Conservation (phyloP, 2,329 filamentous ascomycete genomes). For the Penicillium oxalicum region DNA sequence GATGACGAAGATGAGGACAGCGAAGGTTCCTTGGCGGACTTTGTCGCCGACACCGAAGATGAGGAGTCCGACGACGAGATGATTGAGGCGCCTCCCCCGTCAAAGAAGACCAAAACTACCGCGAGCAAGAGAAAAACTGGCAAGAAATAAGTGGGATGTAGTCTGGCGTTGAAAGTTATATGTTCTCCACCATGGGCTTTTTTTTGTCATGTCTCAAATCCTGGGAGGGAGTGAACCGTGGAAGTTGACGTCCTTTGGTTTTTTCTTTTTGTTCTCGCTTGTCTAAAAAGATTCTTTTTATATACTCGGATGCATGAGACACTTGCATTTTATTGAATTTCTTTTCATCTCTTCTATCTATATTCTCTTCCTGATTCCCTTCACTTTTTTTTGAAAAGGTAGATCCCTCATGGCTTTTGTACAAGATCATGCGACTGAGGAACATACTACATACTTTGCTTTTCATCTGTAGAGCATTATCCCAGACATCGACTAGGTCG, state of each 20-base stretch:
- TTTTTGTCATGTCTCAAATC: no score
- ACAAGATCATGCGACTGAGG: no score
- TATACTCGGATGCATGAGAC: constrained; percentile 15
- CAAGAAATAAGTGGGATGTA: constrained; percentile 23
- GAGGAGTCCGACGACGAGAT: constrained; percentile 32
- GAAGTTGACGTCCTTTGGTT: constrained; percentile 15
- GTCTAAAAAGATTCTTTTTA: constrained; percentile 14
- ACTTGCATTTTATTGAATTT: constrained; percentile 7
- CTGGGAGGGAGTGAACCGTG: constrained; percentile 3
- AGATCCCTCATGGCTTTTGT: no score
- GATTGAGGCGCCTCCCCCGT: constrained; percentile 23
- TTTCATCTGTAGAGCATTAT: no score
- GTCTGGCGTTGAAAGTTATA: not conserved
- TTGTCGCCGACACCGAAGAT: constrained; percentile 45
- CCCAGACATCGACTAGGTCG: no score
- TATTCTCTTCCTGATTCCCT: not conserved
- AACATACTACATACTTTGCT: no score
- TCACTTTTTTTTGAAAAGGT: not conserved
- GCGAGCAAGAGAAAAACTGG: constrained; percentile 29
- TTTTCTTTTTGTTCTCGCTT: constrained; percentile 10
- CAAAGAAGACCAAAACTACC: constrained; percentile 33
- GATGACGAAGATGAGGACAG: constrained; percentile 60
- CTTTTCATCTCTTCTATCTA: not conserved
- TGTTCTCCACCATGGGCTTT: constrained; percentile 1
- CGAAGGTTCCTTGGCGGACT: constrained; percentile 43